Evolutionary conservation across 1,139 yeast species (phyloP), one percentile per base, ranked within the genome.

Genomic region (Saccharomyces uvarum): DNA sequence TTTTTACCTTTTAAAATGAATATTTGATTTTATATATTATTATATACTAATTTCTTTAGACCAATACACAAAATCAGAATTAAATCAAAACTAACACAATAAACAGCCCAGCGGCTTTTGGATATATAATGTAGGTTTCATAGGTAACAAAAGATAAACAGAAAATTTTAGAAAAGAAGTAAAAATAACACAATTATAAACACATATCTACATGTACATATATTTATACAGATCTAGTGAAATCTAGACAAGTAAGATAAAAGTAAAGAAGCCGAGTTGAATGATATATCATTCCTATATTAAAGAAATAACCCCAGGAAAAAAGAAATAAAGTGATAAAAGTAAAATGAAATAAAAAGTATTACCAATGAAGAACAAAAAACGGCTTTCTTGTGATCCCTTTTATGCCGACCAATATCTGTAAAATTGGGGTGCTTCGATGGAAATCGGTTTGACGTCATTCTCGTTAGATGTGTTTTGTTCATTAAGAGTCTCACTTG

Each of bases 361-460:
- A 11, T 8, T 28, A 28, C 32, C 14, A 11, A 47, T 28, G 21
- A 14, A 26, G 48, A 21, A 38, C n/a, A 19, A 33, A 33, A 33
- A 38, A 38, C 19, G 44, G 24, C 26, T 11, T 38, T 24, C 7
- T 19, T 38, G 44, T 38, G 26, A 19, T 38, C 24, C 5, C 19
- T 24, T n/a, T 52, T 56, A 65, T 44, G 67, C 83, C 49, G 86
- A 87, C 98, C 98, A 90, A 62, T 88, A 86, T 70, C 91, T 87
- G 71, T 88, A 90, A 41, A 84, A 75, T 69, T 87, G 95, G 2
- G 97, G 97, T 14, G 88, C 78, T 61, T 86, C 91, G 58, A 86
- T 75, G 46, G 96, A 87, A 51, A 88, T 77, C 7, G 96, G 96
- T 65, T 84, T 83, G 50, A 80, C 66, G 29, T 73, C 74, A 21